Evolutionary conservation across 352 stramenopile genomes (phyloP), one percentile per base, ranked within the genome.

Genomic region (Pythium phragmiticola): DNA sequence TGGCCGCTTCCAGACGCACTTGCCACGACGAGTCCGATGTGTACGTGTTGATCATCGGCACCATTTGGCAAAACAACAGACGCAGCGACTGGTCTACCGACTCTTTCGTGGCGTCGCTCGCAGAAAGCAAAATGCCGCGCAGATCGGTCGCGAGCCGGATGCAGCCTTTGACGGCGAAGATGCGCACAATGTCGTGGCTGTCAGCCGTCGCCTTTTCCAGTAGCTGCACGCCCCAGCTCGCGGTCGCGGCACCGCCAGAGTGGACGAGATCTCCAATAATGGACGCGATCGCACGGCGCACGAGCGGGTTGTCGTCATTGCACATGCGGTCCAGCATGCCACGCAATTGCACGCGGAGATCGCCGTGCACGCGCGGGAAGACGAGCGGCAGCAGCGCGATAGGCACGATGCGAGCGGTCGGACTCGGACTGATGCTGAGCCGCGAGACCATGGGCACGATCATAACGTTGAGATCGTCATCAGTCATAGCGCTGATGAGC

Each of bases 21-120:
- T 96, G 87, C 87, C 87, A 96, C 16, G 86, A 94, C 11, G 84
- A 88, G 46, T 96, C 87, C 13, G 83, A 92, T 23, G 82, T 89
- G 71, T 93, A 94, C 36, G 84, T 91, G 71, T 94, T 96, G 48
- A 96, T 81, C 78, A 94, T 85, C 6, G 87, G 87, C 51, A 96
- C 74, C 78, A 96, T 90, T 48, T 93, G 82, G 66, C 76, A 82
- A 47, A 87, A 84, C 11, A 94, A 60, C 54, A 96, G 61, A n/a
- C 78, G 84, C 28, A 91, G 62, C 39, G 73, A 65, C 49, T 75
- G 19, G n/a, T 74, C 65, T 33, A 70, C 57, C 34, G 61, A 46
- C 50, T 80, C 68, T 19, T 46, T 50, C 21, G 68, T 70, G 7
- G 62, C 47, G 34, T 74, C 62, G 0, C 39, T 39, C 2, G 57